A percentile compares a stretch with the other conserved stretches of the same genome.
Evolutionary conservation across 2,329 filamentous ascomycete genomes (phyloP).

Genomic region (Fusarium marasasianum): DNA sequence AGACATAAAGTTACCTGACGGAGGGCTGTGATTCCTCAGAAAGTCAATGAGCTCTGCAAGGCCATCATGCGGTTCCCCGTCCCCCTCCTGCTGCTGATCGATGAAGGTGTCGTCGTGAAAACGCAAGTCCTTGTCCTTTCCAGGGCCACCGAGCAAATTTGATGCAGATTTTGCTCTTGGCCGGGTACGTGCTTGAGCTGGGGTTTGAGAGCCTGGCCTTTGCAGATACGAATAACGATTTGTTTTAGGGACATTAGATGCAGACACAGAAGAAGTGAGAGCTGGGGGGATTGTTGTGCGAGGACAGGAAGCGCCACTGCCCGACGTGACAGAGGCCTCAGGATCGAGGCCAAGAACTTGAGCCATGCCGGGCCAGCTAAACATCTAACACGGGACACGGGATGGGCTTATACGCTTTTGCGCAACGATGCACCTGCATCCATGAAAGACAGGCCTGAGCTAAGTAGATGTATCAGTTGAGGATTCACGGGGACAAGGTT

Average conservation of each 20-base stretch:
- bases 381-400: constrained; percentile 20
- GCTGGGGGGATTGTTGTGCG: constrained; percentile 25
- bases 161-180: constrained; percentile 39
- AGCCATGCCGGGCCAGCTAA: constrained; percentile 38
- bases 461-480: constrained; percentile 11
- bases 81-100: constrained; percentile 24
- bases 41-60: constrained; percentile 57
- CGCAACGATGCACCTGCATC: constrained; percentile 36
- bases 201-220: background rate
- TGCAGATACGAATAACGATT: constrained; percentile 4
- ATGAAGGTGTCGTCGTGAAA: constrained; percentile 37
- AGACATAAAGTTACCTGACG: constrained; percentile 61
- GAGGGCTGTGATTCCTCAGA: constrained; percentile 59
- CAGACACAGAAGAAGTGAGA: constrained; percentile 10
- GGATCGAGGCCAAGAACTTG: constrained; percentile 30
- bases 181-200: constrained; percentile 24
- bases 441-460: constrained; percentile 37
- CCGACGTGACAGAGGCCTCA: constrained; percentile 35
- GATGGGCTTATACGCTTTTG: constrained; percentile 23
- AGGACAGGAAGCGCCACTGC: constrained; percentile 33
- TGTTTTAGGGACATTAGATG: constrained; percentile 2
- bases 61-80: constrained; percentile 38
- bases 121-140: constrained; percentile 18
- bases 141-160: constrained; percentile 30
- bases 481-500: background rate